Percentiles rank a stretch among this genome's conserved stretches.
These are phyloP conservation scores for Thermomucor indicae-seudaticae DNA, from an alignment of 371 early-diverging fungal species.

Conservation along the genomic window DNA sequence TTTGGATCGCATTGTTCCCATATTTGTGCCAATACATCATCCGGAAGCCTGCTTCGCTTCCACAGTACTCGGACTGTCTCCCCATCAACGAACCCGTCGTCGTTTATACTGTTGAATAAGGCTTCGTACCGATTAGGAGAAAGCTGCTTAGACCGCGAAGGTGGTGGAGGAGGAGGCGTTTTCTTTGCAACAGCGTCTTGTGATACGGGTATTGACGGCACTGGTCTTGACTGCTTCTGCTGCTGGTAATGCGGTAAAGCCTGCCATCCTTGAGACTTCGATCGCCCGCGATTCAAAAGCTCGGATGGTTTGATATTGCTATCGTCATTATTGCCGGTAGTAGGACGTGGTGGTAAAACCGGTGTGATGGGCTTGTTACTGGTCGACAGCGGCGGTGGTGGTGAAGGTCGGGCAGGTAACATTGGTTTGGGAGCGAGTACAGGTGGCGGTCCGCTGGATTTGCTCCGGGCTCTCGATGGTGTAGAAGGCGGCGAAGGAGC, in stretches of 20 bases:
- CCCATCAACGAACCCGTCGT: constrained; percentile 38
- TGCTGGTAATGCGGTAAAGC: background rate
- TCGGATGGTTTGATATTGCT: constrained; percentile 6
- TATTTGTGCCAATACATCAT: constrained; percentile 28
- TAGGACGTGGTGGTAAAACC: background rate
- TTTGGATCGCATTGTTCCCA: constrained; percentile 43
- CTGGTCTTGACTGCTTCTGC: too few species aligned
- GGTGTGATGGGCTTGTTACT: too few species aligned
- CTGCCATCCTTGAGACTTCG: constrained; percentile 3
- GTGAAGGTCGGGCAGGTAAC: too few species aligned
- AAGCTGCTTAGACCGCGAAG: constrained; percentile 20
- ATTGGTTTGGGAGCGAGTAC: constrained; percentile 13
- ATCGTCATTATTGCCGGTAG: background rate
- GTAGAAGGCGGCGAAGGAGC: too few species aligned
- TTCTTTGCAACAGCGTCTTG: constrained; percentile 13
- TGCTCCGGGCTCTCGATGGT: background rate
- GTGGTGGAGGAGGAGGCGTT: constrained; percentile 35
- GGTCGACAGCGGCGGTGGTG: too few species aligned
- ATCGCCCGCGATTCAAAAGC: constrained; percentile 2
- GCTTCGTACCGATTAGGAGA: constrained; percentile 23
- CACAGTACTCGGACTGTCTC: constrained; percentile 27
- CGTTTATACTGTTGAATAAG: constrained; percentile 32
- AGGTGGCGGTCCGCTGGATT: constrained; percentile 2
- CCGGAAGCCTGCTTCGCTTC: constrained; percentile 27
- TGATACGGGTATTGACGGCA: too few species aligned